Conservation (phyloP, 176 grass and related monocot species). For the Eremochloa ophiuroides region DNA sequence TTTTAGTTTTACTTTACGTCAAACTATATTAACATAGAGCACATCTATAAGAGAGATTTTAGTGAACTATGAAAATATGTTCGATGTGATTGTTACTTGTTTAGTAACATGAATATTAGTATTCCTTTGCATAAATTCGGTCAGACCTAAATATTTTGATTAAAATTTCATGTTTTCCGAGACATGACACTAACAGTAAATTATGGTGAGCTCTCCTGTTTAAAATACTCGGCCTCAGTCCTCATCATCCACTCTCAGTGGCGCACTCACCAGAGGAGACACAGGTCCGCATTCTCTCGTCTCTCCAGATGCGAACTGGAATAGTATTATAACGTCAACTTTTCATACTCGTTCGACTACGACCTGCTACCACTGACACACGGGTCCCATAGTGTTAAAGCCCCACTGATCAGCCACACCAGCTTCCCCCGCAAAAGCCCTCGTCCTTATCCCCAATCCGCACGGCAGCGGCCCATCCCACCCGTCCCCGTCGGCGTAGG, state of each 20-base stretch:
- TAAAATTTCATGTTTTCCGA: too few species aligned
- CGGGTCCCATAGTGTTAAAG: rapidly evolving
- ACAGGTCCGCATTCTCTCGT: background rate
- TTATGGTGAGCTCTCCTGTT: too few species aligned
- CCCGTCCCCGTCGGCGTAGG: slow-evolving; percentile 22
- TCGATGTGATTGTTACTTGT: too few species aligned
- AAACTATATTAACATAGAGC: background rate
- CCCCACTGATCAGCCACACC: background rate
- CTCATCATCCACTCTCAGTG: background rate
- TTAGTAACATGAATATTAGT: too few species aligned
- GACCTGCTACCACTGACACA: background rate
- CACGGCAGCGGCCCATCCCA: slow-evolving; percentile 6
- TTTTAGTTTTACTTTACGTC: background rate
- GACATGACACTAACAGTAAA: too few species aligned
- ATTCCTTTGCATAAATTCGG: too few species aligned
- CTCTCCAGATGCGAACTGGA: background rate
- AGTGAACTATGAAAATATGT: too few species aligned
- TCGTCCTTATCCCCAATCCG: slow-evolving; percentile 15
- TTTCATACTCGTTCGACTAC: background rate
- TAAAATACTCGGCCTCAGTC: too few species aligned
- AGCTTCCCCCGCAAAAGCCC: background rate
- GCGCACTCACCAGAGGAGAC: background rate
- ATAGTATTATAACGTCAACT: background rate
- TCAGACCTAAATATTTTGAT: too few species aligned
- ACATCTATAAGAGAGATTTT: too few species aligned